These are phyloP conservation scores for Erysimum pusillum DNA, from an alignment of 441 rosid species.

Conservation along the genomic window DNA sequence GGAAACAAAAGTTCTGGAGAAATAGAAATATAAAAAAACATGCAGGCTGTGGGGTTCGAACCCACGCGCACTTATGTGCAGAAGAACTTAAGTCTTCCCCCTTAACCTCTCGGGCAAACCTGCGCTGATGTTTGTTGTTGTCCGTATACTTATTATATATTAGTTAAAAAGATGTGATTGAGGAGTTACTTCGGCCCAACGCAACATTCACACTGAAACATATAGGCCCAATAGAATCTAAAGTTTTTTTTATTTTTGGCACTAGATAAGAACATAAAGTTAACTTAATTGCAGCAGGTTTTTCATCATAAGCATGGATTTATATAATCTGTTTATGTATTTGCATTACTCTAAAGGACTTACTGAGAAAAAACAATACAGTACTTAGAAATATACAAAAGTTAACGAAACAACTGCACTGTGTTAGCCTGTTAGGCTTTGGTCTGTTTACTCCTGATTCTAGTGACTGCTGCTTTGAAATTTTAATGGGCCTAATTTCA, in stretches of 20 bases:
- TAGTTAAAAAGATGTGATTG: background rate
- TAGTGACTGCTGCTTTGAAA: background rate
- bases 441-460: background rate
- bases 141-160: background rate
- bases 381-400: background rate
- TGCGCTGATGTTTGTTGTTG: slow-evolving; percentile 11
- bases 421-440: background rate
- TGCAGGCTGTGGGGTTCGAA: slow-evolving; percentile 97
- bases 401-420: background rate
- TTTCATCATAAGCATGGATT: slow-evolving; percentile 1
- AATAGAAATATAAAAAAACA: background rate
- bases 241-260: background rate
- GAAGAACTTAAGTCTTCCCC: slow-evolving; percentile 98
- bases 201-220: background rate
- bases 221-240: background rate
- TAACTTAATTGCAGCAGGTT: background rate
- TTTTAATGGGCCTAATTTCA: background rate
- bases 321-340: background rate
- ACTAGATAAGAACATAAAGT: background rate
- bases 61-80: slow-evolving; percentile 96
- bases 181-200: background rate
- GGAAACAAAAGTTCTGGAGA: background rate
- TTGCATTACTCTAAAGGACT: background rate
- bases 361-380: background rate
- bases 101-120: slow-evolving; percentile 99